These are phyloP conservation scores for Xylaria sp. DNA, from an alignment of 2,329 filamentous ascomycete genomes.

Conservation along the genomic window DNA sequence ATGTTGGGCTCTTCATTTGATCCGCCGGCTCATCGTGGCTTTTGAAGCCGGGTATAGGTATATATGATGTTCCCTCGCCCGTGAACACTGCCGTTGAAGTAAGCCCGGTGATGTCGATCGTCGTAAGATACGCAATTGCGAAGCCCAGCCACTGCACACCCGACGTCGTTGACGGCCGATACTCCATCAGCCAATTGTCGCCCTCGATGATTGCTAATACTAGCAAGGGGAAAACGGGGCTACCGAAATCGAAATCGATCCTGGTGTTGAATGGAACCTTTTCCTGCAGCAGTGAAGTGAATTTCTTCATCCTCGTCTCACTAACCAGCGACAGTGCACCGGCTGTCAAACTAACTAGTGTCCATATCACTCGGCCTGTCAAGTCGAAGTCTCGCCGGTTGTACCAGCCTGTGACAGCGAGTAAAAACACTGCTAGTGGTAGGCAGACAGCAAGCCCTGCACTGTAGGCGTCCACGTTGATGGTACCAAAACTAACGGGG, in stretches of 20 bases:
- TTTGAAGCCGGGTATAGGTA: conserved; percentile 28
- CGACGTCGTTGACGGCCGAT: conserved; percentile 36
- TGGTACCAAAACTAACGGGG: conserved; percentile 13
- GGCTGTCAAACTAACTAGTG: conserved; percentile 29
- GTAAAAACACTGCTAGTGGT: conserved; percentile 30
- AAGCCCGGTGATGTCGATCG: conserved; percentile 26
- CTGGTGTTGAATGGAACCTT: conserved; percentile 12
- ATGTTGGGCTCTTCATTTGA: conserved; percentile 28
- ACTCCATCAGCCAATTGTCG: conserved; percentile 34
- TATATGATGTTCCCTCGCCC: conserved; percentile 23
- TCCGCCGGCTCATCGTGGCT: conserved; percentile 18
- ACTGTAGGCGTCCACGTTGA: conserved; percentile 30
- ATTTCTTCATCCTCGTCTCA: conserved; percentile 33
- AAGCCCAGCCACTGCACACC: conserved; percentile 36
- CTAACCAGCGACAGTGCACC: conserved; percentile 34
- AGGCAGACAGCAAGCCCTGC: conserved; percentile 33
- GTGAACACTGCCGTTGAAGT: conserved; percentile 1
- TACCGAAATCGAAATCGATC: conserved; percentile 27
- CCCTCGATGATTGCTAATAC: conserved; percentile 36
- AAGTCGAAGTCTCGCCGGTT: conserved; percentile 38
- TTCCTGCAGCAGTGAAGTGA: conserved; percentile 29
- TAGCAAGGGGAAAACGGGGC: conserved; percentile 31
- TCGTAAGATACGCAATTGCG: conserved; percentile 34
- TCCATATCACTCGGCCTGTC: conserved; percentile 26
- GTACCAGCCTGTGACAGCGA: conserved; percentile 34